Evolutionary conservation across 345 rosid genomes (phyloP).

Genomic region (Eucalyptus decipiens): DNA sequence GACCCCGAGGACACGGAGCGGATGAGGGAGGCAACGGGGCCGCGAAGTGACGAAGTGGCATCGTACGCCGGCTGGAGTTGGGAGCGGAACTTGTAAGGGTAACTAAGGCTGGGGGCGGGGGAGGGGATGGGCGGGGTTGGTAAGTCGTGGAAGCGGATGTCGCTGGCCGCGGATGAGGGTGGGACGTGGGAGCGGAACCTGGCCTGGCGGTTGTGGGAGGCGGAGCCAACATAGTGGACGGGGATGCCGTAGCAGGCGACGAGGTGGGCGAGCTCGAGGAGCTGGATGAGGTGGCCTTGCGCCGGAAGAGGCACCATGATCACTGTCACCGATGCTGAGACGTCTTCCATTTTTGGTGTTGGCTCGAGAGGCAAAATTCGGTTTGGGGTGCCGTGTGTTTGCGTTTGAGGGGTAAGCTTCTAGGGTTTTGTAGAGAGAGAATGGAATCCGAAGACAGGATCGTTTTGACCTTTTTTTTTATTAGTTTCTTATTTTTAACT

Average conservation of each 20-base stretch:
- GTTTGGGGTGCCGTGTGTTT: neutral
- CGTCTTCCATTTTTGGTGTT: neutral
- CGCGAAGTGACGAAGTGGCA: neutral
- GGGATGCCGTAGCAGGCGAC: conserved; percentile 2
- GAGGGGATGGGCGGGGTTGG: neutral
- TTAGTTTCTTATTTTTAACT: no score
- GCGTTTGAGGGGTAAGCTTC: neutral
- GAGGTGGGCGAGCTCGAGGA: conserved; percentile 2
- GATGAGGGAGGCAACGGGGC: neutral
- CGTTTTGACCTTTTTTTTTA: neutral
- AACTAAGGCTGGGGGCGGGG: neutral
- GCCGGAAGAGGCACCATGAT: conserved; percentile 10
- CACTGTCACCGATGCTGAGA: neutral
- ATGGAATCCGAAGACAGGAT: neutral
- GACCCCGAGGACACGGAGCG: neutral
- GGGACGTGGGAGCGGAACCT: neutral
- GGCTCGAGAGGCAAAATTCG: neutral
- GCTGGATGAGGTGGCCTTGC: conserved; percentile 12
- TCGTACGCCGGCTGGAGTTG: neutral
- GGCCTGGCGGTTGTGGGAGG: conserved; percentile 6
- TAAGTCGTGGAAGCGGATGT: conserved; percentile 7
- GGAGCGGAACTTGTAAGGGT: conserved; percentile 4
- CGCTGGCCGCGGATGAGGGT: neutral
- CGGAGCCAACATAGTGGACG: neutral
- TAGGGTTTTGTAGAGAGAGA: neutral